Evolutionary conservation across 306 rosid species (phyloP).

Genomic region (Clitoria ternatea): DNA sequence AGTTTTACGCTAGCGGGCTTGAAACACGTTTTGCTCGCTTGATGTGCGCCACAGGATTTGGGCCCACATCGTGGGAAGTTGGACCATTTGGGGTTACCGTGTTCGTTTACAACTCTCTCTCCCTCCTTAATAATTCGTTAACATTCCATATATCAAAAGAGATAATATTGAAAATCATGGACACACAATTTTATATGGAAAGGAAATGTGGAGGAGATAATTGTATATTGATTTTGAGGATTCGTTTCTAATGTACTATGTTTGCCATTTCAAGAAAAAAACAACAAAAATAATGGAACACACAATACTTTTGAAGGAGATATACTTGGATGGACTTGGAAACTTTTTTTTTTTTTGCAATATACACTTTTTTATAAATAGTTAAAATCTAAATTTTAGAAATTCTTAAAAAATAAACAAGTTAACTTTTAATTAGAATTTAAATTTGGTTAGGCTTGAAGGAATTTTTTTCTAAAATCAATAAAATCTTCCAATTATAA

Average conservation of each 20-base stretch:
- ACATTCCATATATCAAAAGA: not conserved
- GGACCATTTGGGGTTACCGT: not conserved
- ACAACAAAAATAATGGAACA: not conserved
- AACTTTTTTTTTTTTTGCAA: not conserved
- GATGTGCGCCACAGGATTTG: not conserved
- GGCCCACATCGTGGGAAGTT: not conserved
- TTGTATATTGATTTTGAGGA: too few species aligned
- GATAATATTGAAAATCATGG: not conserved
- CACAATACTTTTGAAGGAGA: not conserved
- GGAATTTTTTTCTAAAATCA: too few species aligned
- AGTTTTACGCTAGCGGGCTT: conserved; percentile 1
- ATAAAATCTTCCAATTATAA: too few species aligned
- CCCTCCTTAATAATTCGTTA: not conserved
- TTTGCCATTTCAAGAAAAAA: not conserved
- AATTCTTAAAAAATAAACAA: too few species aligned
- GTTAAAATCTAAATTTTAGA: too few species aligned
- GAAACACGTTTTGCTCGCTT: not conserved
- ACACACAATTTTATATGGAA: not conserved
- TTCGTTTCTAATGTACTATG: not conserved
- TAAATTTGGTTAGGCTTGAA: too few species aligned
- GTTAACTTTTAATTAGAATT: too few species aligned
- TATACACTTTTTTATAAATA: not conserved
- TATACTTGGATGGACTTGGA: not conserved
- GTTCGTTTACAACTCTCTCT: not conserved
- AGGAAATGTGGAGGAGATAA: too few species aligned